Evolutionary conservation across 768 basidiomycete genomes (phyloP).

Genomic region (Russula griseocarnosa): DNA sequence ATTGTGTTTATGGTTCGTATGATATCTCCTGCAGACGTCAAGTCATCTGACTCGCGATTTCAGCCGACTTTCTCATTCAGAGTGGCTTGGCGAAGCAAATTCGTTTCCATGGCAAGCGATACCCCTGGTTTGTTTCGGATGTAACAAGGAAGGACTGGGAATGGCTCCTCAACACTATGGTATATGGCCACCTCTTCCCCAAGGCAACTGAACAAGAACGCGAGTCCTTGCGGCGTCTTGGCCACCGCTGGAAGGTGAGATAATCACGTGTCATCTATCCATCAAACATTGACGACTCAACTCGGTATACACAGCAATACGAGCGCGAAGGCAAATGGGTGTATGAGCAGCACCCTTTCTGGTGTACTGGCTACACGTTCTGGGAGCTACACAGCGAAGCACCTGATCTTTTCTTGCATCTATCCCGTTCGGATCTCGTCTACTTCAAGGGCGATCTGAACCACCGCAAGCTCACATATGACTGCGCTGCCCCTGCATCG

Average conservation of each 20-base stretch:
- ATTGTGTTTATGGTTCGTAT: constrained; percentile 73
- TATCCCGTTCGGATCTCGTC: constrained; percentile 86
- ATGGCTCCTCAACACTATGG: constrained; percentile 84
- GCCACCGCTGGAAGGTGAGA: constrained; percentile 81
- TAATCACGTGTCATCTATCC: background rate
- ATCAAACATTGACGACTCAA: constrained; percentile 5
- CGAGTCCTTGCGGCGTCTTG: constrained; percentile 75
- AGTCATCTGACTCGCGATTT: constrained; percentile 25
- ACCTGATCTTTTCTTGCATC: constrained; percentile 87
- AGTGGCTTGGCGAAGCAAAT: constrained; percentile 80
- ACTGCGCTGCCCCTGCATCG: constrained; percentile 79
- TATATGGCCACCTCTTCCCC: constrained; percentile 90
- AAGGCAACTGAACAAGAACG: constrained; percentile 74
- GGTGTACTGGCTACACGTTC: constrained; percentile 95
- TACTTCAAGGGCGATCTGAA: constrained; percentile 94
- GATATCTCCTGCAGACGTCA: background rate
- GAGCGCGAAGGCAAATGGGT: constrained; percentile 91
- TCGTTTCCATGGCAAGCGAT: constrained; percentile 93
- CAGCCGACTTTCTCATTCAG: constrained; percentile 91
- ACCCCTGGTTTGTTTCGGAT: constrained; percentile 93
- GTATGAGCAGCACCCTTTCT: constrained; percentile 91
- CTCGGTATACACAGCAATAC: constrained; percentile 59
- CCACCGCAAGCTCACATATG: constrained; percentile 86
- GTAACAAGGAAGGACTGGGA: constrained; percentile 92
- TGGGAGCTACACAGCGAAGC: constrained; percentile 83